A percentile compares a stretch with the other conserved stretches of the same genome.
These are phyloP conservation scores for Parsonsia alboflavescens DNA, from an alignment of 257 asterid genomes.

Conservation along the genomic window DNA sequence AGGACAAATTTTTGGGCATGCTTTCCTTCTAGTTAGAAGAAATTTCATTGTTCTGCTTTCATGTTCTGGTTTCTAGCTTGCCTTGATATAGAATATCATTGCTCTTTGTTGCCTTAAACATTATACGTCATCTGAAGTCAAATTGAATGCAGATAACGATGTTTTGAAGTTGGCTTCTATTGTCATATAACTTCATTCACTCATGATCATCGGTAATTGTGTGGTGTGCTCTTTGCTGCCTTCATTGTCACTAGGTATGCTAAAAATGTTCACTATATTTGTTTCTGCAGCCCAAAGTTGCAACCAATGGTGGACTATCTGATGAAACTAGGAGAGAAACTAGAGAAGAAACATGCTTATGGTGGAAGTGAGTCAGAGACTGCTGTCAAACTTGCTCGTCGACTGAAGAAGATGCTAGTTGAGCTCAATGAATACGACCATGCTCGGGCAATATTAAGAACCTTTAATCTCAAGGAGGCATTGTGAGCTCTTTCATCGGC, in stretches of 20 bases:
- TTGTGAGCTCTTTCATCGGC: slow-evolving; percentile 31
- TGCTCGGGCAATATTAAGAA: slow-evolving; percentile 61
- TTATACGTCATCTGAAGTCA: not conserved
- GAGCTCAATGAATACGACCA: slow-evolving; percentile 82
- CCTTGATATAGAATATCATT: not conserved
- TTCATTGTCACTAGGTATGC: not conserved
- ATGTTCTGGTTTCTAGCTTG: not conserved
- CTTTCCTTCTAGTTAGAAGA: not conserved
- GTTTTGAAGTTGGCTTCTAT: not conserved
- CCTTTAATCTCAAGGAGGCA: slow-evolving; percentile 90
- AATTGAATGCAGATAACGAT: not conserved
- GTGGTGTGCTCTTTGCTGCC: not conserved
- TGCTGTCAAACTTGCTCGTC: slow-evolving; percentile 48
- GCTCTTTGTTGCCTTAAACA: not conserved
- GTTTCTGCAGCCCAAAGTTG: slow-evolving; percentile 45
- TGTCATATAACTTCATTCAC: not conserved
- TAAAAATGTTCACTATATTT: not conserved
- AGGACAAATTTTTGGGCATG: not conserved
- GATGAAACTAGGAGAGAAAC: slow-evolving; percentile 47
- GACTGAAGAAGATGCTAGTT: slow-evolving; percentile 87
- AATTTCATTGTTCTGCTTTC: not conserved
- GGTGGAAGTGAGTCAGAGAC: slow-evolving; percentile 47
- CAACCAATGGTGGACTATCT: slow-evolving; percentile 78
- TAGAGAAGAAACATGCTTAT: slow-evolving; percentile 46
- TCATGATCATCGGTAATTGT: too few species aligned